phyloP scores from a whole-genome alignment of 306 rosid genomes.

The Casuarina equisetifolia region DNA sequence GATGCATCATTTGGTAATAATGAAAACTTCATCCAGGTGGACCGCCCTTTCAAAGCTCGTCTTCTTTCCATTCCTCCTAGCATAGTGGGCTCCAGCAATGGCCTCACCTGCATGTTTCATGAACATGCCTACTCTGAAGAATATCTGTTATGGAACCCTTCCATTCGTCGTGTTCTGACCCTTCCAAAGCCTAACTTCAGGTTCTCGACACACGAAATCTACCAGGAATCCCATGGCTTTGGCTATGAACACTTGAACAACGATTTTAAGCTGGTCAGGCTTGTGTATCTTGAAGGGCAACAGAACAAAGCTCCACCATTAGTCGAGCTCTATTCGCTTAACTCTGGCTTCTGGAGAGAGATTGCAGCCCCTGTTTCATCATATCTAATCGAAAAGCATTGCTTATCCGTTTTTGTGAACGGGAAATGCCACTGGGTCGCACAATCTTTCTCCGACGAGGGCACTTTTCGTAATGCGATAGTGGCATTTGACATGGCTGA shows the following conservation, averaged over 20 bases:
- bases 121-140: not conserved
- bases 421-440: conserved; percentile 21
- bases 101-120: conserved; percentile 1
- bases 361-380: not conserved
- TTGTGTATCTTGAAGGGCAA: not conserved
- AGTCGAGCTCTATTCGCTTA: conserved; percentile 11
- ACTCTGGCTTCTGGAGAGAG: conserved; percentile 5
- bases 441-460: not conserved
- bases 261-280: conserved; percentile 11
- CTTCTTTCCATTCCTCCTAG: no score
- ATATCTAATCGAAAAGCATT: no score
- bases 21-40: not conserved
- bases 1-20: not conserved
- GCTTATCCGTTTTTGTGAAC: conserved; percentile 8
- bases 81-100: conserved; percentile 8
- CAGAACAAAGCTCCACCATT: not conserved
- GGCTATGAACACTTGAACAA: conserved; percentile 10
- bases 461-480: not conserved
- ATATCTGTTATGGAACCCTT: conserved; percentile 19
- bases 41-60: no score
- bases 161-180: not conserved
- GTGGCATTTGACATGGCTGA: conserved; percentile 6
- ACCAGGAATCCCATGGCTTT: not conserved
- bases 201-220: not conserved
- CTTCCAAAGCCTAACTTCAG: not conserved